A percentile compares a stretch with the other conserved stretches of the same genome.
Evolutionary conservation across 2,329 filamentous ascomycete species (phyloP).

Genomic region (Dactylellina leptospora): DNA sequence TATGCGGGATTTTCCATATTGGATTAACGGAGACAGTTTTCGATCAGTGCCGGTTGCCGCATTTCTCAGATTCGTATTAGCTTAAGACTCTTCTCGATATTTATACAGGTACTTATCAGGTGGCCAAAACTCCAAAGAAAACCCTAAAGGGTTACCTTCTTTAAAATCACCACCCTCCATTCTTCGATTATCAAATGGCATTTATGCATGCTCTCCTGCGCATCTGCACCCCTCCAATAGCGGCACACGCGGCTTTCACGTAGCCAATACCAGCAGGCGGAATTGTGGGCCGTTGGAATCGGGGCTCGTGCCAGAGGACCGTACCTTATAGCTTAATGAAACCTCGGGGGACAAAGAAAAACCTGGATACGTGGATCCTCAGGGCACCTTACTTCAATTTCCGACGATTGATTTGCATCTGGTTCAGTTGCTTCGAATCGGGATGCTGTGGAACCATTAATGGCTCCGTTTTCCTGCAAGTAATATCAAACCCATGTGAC

Average conservation of each 20-base stretch:
- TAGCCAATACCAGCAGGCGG: neutral
- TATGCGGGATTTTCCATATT: neutral
- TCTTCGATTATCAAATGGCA: too few species aligned
- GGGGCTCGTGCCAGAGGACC: constrained; percentile 16
- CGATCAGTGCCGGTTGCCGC: too few species aligned
- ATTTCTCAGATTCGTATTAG: too few species aligned
- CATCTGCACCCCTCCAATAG: neutral
- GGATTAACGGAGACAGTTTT: too few species aligned
- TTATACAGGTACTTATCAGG: constrained; percentile 3
- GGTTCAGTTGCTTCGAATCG: constrained; percentile 19
- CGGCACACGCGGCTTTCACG: constrained; percentile 25
- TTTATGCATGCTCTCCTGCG: neutral
- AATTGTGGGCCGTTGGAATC: constrained; percentile 6
- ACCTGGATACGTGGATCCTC: neutral
- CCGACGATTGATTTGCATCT: neutral
- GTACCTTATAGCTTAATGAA: constrained; percentile 18
- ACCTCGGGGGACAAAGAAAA: neutral
- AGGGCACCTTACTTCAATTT: neutral
- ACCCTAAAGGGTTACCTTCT: too few species aligned
- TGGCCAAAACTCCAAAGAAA: neutral
- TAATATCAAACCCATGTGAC: constrained; percentile 24
- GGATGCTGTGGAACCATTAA: constrained; percentile 28
- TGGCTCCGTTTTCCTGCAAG: constrained; percentile 13
- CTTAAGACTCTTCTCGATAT: too few species aligned
- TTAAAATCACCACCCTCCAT: too few species aligned